Evolutionary conservation across 257 asterid species (phyloP).

Genomic region (Nicotiana attenuata): DNA sequence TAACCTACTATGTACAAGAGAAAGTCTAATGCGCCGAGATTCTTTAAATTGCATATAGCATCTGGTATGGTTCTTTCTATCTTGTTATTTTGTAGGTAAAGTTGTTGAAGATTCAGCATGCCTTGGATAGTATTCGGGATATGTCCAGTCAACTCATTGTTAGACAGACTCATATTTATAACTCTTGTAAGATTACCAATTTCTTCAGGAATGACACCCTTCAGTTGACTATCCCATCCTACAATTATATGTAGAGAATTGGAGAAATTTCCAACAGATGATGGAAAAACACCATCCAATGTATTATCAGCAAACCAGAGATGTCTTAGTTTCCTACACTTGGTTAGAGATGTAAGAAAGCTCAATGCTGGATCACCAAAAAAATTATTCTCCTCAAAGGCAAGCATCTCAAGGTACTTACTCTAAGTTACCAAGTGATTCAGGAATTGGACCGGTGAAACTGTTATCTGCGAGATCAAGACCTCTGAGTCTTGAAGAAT

Average conservation of each 20-base stretch:
- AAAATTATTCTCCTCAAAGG: not conserved
- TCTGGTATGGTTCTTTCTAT: too few relatives aligned
- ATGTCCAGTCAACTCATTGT: too few relatives aligned
- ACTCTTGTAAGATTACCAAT: too few relatives aligned
- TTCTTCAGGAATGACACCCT: too few relatives aligned
- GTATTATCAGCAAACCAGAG: not conserved
- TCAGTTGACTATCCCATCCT: not conserved
- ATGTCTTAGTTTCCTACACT: not conserved
- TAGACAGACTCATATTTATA: too few relatives aligned
- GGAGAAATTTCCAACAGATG: not conserved
- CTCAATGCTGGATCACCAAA: not conserved
- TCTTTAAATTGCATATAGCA: too few relatives aligned
- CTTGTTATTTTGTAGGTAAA: too few relatives aligned
- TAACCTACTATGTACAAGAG: not conserved
- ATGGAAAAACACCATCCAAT: not conserved
- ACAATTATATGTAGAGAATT: not conserved
- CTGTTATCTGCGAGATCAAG: not conserved
- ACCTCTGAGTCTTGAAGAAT: not conserved
- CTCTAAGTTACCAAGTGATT: not conserved
- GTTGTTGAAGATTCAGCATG: too few relatives aligned
- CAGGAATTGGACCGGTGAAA: not conserved
- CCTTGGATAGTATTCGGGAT: too few relatives aligned
- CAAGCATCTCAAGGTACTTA: not conserved
- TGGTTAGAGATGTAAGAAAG: not conserved
- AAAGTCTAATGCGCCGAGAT: not conserved